Conservation (phyloP, 2,329 filamentous ascomycete genomes). For the Parafenestella ontariensis region DNA sequence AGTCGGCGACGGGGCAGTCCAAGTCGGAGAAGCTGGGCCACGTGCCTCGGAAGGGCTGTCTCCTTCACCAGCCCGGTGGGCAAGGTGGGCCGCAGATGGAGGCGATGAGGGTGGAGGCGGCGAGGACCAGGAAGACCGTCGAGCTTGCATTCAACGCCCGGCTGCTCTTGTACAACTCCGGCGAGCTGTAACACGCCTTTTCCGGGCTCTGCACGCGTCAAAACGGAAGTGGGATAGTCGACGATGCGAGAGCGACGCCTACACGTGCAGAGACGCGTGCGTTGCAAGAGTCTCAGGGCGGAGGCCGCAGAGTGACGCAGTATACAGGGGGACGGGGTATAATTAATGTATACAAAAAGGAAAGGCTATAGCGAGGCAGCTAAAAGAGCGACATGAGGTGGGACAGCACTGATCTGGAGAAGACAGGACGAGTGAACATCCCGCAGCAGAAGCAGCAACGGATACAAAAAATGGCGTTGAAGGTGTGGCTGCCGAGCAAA, state of each 20-base stretch:
- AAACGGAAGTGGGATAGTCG: constrained; percentile 13
- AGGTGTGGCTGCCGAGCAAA: constrained; percentile 18
- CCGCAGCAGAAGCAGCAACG: constrained; percentile 37
- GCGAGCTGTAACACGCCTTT: constrained; percentile 32
- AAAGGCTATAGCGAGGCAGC: constrained; percentile 37
- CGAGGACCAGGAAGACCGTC: constrained; percentile 43
- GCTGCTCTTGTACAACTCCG: constrained; percentile 16
- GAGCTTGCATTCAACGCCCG: constrained; percentile 51
- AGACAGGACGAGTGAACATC: constrained; percentile 42
- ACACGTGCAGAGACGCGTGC: constrained; percentile 16
- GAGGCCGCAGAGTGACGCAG: constrained; percentile 32
- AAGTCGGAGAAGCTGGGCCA: constrained; percentile 42
- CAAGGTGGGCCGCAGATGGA: constrained; percentile 36
- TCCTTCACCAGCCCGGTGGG: too few species aligned
- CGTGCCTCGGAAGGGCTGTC: constrained; percentile 33
- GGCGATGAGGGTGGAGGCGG: constrained; percentile 45
- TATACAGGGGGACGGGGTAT: constrained; percentile 32
- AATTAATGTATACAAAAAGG: constrained; percentile 46
- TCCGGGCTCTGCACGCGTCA: constrained; percentile 28
- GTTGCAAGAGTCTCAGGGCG: constrained; percentile 19
- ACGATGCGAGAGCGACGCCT: constrained; percentile 10
- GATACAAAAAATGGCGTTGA: constrained; percentile 26
- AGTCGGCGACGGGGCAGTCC: constrained; percentile 50
- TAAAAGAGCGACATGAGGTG: constrained; percentile 50
- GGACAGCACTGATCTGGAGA: constrained; percentile 36